Base-by-base conservation (phyloP, 192 early-diverging fungal genomes). In the Chytriomyces hyalinus region DNA sequence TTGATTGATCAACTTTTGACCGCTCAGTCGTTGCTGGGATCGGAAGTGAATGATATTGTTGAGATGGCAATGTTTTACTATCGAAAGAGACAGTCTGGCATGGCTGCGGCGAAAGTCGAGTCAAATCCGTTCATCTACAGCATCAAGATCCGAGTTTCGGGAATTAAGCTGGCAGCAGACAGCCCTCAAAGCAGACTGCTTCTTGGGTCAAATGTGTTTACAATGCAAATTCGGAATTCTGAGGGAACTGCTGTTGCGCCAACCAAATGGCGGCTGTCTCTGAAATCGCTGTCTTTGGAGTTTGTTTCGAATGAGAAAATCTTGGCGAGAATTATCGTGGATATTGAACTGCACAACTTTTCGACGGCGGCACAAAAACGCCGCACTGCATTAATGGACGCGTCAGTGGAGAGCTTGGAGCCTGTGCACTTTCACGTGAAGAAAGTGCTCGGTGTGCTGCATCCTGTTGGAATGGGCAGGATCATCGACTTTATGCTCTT, bases 1-100 rank as follows among this genome's bases (percentile, higher is more conserved):
- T 84, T 95, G 75, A 77, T 95, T 65, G 93, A 94, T 60, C 91
- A 93, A 73, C 81, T 95, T n/a, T 73, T 94, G 20, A 95, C 92
- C 2, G 87, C 93, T 4, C 92, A 94, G 50, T 90, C 90, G 5
- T 80, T 93, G 5, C 73, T 95, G 65, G 92, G 91, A 28, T 88
- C 82, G 28, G 94, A 95, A 83, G 65, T 92, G 46, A 94, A 89
- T 75, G 94, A 95, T 67, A 75, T 93, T 36, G 73, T 93, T 11
- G 92, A 94, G 48, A 84, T 92, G 7, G 73, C 92, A 43, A 22
- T 79, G 17, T 90, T 91, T 71, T 86, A 83, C 51, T 67, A 78
- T 2, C 79, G 84, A 67, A 15, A 67, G n/a, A 48, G 66, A 17
- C 70, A 44, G 49, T 43, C 51, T 5, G 49, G 13, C 8, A 26